Base-by-base conservation (phyloP, 768 basidiomycete genomes). In the Trametes villosa region DNA sequence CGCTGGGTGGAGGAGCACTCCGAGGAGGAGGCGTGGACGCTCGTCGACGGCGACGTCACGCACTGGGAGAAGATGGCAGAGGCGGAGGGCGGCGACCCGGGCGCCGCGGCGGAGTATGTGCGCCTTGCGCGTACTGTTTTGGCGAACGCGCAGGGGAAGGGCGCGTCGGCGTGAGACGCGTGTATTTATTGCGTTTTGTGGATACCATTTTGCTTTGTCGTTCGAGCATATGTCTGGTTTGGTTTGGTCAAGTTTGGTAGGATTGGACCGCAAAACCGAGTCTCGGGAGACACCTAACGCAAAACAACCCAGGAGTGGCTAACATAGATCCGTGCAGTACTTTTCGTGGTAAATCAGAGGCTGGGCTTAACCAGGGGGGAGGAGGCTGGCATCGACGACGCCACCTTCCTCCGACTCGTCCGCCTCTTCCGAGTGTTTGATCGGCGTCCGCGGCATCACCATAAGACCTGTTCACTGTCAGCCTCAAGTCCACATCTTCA, bases 371-470 rank as follows among this genome's bases (percentile, higher is more conserved):
- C 97, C 97, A 20, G 96, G 97, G 59, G 97, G 97, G 4, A 99
- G 87, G 41, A 97, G 79, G 68, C 89, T 94, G 7, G 94, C 89
- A 72, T 99, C 97, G 42, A 99, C 82, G n/a, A 76, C 76, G 45
- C 79, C 86, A 24, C 70, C 74, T 47, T 82, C 86, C 24, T 81
- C 84, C 26, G 77, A 75, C 4, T 72, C 73, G 6, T 68, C 88
- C 15, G 86, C 86, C 7, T 86, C 86, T 6, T 86, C 86, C 1
- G 75, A 68, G 26, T 79, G 74, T 53, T 81, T 77, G 69, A 98
- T 91, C 2, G 96, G 96, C 6, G 97, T 97, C 62, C 97, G 86
- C 4, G 97, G 97, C 92, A 99, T 97, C 7, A 92, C 96, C 96
- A 99, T 99, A 38, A 92, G 77, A 71, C 96, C 96, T 96, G 63